A percentile compares a stretch with the other conserved stretches of the same genome.
These are phyloP conservation scores for Microcos paniculata DNA, from an alignment of 345 rosid species.

Conservation along the genomic window DNA sequence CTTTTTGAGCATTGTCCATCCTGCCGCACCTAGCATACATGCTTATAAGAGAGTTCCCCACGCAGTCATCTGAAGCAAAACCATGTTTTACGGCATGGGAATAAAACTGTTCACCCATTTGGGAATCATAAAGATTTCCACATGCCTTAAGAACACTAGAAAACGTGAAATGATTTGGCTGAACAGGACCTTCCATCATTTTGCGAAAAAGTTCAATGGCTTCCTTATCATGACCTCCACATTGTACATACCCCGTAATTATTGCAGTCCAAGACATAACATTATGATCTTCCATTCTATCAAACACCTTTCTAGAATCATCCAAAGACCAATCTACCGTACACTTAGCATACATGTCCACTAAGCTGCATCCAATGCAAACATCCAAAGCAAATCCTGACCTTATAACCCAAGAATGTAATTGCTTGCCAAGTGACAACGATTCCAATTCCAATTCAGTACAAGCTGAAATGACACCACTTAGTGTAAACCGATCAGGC, in stretches of 20 bases:
- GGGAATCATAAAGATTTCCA: slow-evolving; percentile 44
- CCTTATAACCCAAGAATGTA: slow-evolving; percentile 61
- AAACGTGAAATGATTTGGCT: slow-evolving; percentile 70
- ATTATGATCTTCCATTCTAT: slow-evolving; percentile 53
- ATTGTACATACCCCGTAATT: slow-evolving; percentile 51
- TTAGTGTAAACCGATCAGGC: slow-evolving; percentile 54
- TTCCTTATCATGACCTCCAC: slow-evolving; percentile 37
- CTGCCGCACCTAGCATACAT: slow-evolving; percentile 58
- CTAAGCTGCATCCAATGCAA: slow-evolving; percentile 69
- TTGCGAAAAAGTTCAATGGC: slow-evolving; percentile 49
- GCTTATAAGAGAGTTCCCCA: slow-evolving; percentile 70
- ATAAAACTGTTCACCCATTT: slow-evolving; percentile 49
- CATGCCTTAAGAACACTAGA: slow-evolving; percentile 71
- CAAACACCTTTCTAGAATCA: slow-evolving; percentile 63
- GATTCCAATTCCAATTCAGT: slow-evolving; percentile 40
- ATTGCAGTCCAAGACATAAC: slow-evolving; percentile 81
- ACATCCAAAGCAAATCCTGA: slow-evolving; percentile 48
- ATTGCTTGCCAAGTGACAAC: slow-evolving; percentile 43
- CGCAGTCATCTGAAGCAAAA: slow-evolving; percentile 47
- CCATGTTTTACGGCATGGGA: slow-evolving; percentile 52
- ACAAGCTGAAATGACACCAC: slow-evolving; percentile 57
- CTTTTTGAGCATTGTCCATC: slow-evolving; percentile 63
- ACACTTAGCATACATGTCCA: slow-evolving; percentile 76
- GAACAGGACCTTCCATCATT: slow-evolving; percentile 48
- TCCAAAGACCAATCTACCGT: slow-evolving; percentile 40